Conservation (phyloP, 768 basidiomycete genomes). For the Hypholoma sublateritium region DNA sequence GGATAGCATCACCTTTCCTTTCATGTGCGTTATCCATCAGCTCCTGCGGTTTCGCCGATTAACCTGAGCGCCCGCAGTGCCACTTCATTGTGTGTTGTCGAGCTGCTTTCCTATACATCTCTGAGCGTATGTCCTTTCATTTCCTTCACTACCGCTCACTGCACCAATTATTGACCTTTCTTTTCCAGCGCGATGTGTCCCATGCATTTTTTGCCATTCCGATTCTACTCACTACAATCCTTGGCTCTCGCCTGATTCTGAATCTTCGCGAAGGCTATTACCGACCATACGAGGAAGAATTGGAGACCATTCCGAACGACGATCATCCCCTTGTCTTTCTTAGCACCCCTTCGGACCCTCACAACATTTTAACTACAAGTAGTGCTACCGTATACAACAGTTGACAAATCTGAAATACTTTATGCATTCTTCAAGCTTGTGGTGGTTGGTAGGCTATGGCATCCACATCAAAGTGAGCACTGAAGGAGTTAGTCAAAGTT, state of each 20-base stretch:
- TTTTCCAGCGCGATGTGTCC: conserved; percentile 1
- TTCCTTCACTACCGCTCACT: background rate
- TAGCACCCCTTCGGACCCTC: background rate
- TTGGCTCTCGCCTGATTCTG: conserved; percentile 12
- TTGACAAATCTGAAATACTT: background rate
- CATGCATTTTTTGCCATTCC: conserved; percentile 4
- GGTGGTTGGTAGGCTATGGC: too few relatives aligned
- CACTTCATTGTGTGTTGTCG: background rate
- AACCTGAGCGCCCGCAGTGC: background rate
- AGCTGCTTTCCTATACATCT: background rate
- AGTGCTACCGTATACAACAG: background rate
- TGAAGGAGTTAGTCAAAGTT: too few relatives aligned
- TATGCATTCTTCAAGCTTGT: too few relatives aligned
- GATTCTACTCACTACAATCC: background rate
- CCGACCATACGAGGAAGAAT: conserved; percentile 10
- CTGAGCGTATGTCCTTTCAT: background rate
- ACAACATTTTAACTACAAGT: background rate
- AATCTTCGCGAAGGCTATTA: conserved; percentile 13
- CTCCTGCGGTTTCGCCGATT: background rate
- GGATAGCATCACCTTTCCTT: conserved; percentile 16
- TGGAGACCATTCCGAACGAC: background rate
- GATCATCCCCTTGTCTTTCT: background rate
- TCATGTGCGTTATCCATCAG: conserved; percentile 4
- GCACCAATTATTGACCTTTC: background rate
- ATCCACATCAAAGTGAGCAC: too few relatives aligned